phyloP scores from a whole-genome alignment of 2,329 filamentous ascomycete genomes.

The Arachnomyces sp. region DNA sequence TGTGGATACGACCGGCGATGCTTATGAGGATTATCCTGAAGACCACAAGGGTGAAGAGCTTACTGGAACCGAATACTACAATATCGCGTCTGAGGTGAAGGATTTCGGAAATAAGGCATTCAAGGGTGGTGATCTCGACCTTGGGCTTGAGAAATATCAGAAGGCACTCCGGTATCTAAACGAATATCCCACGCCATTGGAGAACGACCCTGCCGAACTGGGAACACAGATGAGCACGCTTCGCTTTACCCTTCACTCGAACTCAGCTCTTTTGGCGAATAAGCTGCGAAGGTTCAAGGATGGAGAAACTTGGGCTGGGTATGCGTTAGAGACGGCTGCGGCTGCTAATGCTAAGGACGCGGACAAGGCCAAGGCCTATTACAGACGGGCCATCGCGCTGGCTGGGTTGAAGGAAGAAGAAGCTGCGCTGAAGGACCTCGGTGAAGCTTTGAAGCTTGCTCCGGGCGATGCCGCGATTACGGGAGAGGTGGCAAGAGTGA shows the following conservation, averaged over 20 bases:
- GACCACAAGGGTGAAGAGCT: conserved; percentile 62
- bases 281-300: conserved; percentile 70
- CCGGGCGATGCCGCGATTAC: conserved; percentile 68
- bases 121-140: conserved; percentile 63
- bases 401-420: conserved; percentile 79
- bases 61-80: conserved; percentile 60
- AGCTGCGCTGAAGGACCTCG: conserved; percentile 64
- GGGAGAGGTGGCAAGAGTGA: conserved; percentile 69
- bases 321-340: conserved; percentile 59
- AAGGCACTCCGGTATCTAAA: conserved; percentile 87
- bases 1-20: conserved; percentile 76
- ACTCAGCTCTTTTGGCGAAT: conserved; percentile 75
- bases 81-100: conserved; percentile 80
- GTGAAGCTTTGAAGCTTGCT: conserved; percentile 65
- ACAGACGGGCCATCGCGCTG: conserved; percentile 70
- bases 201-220: conserved; percentile 62
- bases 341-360: conserved; percentile 56
- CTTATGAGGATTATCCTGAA: conserved; percentile 92
- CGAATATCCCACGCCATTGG: conserved; percentile 64
- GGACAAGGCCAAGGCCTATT: conserved; percentile 84
- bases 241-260: conserved; percentile 80
- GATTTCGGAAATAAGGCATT: conserved; percentile 88
- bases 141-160: conserved; percentile 84
- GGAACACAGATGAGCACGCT: conserved; percentile 62
- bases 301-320: conserved; percentile 60